These are phyloP conservation scores for Blastobotrys americana DNA, from an alignment of 805 yeast species.

Conservation along the genomic window DNA sequence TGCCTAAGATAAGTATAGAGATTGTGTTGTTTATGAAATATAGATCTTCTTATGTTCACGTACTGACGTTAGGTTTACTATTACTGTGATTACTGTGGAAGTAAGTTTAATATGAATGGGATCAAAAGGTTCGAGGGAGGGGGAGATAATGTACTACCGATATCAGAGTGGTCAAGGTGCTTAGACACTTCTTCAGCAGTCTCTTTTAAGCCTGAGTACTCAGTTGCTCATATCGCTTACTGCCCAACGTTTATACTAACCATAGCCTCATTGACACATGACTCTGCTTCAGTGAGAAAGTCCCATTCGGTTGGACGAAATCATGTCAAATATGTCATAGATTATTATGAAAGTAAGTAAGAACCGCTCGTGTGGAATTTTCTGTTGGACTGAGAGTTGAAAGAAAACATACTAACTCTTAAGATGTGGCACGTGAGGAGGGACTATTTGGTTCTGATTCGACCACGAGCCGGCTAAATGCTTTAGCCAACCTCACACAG, in stretches of 20 bases:
- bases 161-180: too few relatives aligned
- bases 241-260: slow-evolving; percentile 9
- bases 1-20: slow-evolving; percentile 25
- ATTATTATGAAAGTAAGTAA: slow-evolving; percentile 54
- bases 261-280: slow-evolving; percentile 75
- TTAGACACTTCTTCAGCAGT: too few relatives aligned
- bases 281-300: slow-evolving; percentile 76
- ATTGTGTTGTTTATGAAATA: background rate
- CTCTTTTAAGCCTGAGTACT: too few relatives aligned
- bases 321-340: slow-evolving; percentile 64
- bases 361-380: too few relatives aligned
- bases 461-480: slow-evolving; percentile 5
- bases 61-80: slow-evolving; percentile 15
- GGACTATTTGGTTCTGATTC: slow-evolving; percentile 11
- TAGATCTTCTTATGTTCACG: background rate
- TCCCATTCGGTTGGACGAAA: slow-evolving; percentile 72
- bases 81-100: slow-evolving; percentile 72
- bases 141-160: background rate
- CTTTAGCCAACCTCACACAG: too few relatives aligned
- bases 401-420: slow-evolving; percentile 2
- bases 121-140: too few relatives aligned
- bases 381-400: too few relatives aligned
- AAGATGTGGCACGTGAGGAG: slow-evolving; percentile 15
- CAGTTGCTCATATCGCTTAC: too few relatives aligned
- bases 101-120: slow-evolving; percentile 23